Evolutionary conservation across 169 alveolate genomes (phyloP).

Genomic region (Condylostoma magnum): DNA sequence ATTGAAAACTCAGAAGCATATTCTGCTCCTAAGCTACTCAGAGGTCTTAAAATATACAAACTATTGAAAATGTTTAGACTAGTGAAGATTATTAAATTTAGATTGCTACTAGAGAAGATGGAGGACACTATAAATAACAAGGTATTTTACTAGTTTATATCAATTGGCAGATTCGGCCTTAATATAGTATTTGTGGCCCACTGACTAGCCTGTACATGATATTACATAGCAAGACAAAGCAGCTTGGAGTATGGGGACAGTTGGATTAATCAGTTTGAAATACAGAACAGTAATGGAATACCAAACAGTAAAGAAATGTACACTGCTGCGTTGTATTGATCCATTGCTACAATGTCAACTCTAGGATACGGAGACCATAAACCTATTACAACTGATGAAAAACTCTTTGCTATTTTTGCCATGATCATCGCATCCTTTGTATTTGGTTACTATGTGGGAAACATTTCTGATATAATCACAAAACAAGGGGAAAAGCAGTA

Average conservation of each 20-base stretch:
- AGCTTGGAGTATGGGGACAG: slow-evolving; percentile 2
- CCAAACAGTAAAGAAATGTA: neutral
- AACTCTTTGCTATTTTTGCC: neutral
- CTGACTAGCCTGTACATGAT: slow-evolving; percentile 53
- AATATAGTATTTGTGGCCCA: slow-evolving; percentile 45
- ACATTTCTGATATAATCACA: slow-evolving; percentile 57
- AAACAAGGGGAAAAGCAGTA: slow-evolving; percentile 41
- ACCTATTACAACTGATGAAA: neutral
- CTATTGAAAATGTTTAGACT: slow-evolving; percentile 32
- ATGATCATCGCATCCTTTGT: slow-evolving; percentile 62
- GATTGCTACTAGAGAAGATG: slow-evolving; percentile 7
- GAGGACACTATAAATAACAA: slow-evolving; percentile 10
- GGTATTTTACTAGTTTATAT: slow-evolving; percentile 4
- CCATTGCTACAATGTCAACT: neutral
- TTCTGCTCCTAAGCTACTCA: slow-evolving; percentile 37
- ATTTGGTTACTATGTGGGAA: slow-evolving; percentile 67
- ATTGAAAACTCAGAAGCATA: no score
- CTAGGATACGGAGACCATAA: neutral
- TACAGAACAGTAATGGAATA: no score
- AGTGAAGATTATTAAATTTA: slow-evolving; percentile 9
- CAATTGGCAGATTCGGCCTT: slow-evolving; percentile 34
- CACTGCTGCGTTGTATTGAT: neutral
- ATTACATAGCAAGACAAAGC: neutral
- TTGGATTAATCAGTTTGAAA: slow-evolving; percentile 1
- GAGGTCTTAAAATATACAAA: slow-evolving; percentile 34